Evolutionary conservation across 1,284 basidiomycete genomes (phyloP), one percentile per base, ranked within the genome.

Genomic region (Mycena sp.): DNA sequence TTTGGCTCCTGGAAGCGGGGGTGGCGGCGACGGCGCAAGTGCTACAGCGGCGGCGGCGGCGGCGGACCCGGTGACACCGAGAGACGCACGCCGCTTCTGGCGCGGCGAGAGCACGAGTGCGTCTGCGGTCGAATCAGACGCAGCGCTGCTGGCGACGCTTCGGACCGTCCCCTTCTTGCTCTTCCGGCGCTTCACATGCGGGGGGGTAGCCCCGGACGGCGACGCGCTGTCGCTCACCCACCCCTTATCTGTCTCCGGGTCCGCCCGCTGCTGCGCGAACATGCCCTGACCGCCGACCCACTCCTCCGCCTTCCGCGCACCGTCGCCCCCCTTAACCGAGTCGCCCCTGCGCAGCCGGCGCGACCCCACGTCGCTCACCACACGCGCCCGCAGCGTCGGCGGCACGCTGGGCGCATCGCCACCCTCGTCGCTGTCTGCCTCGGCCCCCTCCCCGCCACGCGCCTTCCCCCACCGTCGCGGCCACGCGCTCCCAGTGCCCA

Each of bases 211-310:
- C n/a, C n/a, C n/a, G 14, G 54, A 30, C n/a, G 49, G 41, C 40
- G 16, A 52, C 64, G 64, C 67, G 55, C 62, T 54, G 43, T 67
- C 60, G 67, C 73, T 51, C 61, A 65, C 41, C 71, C 70, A 63
- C 62, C 71, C 69, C 67, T 71, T 64, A 14, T 69, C 54, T 9
- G 64, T 68, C 53, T 51, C 52, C 43, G 50, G 11, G 44, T 44
- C 54, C 48, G 44, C 62, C 46, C 28, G 56, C 50, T 53, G 62
- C 65, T 55, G 53, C 14, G 32, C 23, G 16, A 32, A 38, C 19
- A 63, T 38, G n/a, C 58, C 62, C 55, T 70, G 68, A 23, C 63
- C 69, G 21, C 65, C 71, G 30, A 70, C 62, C 71, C 71, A 72
- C 57, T 72, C 68, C 58, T 70, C 69, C 26, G 71, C 69, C 46